Evolutionary conservation across 2,329 filamentous ascomycete genomes (phyloP).

Genomic region (Epichloe sylvatica): DNA sequence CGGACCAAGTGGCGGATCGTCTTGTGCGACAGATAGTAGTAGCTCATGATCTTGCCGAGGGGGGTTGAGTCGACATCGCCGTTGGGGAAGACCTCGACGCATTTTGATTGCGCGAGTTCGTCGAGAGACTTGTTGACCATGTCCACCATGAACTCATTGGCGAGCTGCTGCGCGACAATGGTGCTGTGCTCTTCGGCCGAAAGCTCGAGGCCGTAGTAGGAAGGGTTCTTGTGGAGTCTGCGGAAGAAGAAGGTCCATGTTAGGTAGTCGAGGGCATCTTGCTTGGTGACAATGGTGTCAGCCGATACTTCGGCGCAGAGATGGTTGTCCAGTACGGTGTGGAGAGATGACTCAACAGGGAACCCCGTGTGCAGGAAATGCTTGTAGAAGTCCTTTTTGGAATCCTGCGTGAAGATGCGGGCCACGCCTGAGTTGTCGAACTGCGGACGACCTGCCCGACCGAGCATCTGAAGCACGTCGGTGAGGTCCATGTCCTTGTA

Average conservation of each 20-base stretch:
- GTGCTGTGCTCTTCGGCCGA: conserved; percentile 85
- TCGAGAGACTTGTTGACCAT: conserved; percentile 77
- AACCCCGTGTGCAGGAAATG: conserved; percentile 97
- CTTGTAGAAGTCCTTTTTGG: conserved; percentile 99
- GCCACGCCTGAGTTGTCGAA: conserved; percentile 95
- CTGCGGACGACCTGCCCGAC: conserved; percentile 85
- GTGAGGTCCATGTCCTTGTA: conserved; percentile 99
- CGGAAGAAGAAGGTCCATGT: conserved; percentile 99
- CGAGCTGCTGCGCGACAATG: conserved; percentile 67
- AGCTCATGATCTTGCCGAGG: conserved; percentile 96
- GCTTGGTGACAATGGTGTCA: conserved; percentile 83
- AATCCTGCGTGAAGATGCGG: conserved; percentile 90
- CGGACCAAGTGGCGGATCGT: conserved; percentile 76
- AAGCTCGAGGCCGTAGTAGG: conserved; percentile 92
- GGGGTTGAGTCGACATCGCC: conserved; percentile 83
- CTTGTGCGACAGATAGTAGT: conserved; percentile 94
- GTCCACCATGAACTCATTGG: conserved; percentile 88
- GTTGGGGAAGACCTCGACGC: conserved; percentile 68
- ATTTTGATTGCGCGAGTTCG: conserved; percentile 72
- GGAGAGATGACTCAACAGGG: conserved; percentile 88
- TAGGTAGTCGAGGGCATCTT: conserved; percentile 92
- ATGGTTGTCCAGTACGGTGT: conserved; percentile 95
- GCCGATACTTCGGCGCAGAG: conserved; percentile 88
- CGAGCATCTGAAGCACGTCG: conserved; percentile 95
- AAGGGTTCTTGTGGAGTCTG: conserved; percentile 91